phyloP scores from a whole-genome alignment of 2,329 filamentous ascomycete genomes.

The Coleophoma cylindrospora region DNA sequence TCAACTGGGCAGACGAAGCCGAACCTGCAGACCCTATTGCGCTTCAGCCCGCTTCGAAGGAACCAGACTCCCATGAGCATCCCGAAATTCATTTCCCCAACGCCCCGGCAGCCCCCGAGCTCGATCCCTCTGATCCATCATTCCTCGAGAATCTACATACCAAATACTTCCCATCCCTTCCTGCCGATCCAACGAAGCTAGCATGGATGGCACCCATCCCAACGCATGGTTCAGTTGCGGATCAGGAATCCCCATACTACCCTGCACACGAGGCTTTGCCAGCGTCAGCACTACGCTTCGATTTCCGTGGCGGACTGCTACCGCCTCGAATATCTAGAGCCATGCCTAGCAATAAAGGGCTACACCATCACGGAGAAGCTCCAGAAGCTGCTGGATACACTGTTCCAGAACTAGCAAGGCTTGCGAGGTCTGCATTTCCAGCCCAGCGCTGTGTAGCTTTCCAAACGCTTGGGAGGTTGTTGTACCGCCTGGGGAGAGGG shows the following conservation, averaged over 20 bases:
- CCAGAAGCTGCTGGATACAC: slow-evolving; percentile 95
- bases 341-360: slow-evolving; percentile 71
- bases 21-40: slow-evolving; percentile 37
- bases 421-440: slow-evolving; percentile 76
- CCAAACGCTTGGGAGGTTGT: slow-evolving; percentile 79
- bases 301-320: slow-evolving; percentile 76
- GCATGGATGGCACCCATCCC: slow-evolving; percentile 83
- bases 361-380: slow-evolving; percentile 91
- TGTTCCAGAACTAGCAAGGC: slow-evolving; percentile 74
- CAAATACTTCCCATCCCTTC: slow-evolving; percentile 89
- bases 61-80: slow-evolving; percentile 47
- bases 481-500: slow-evolving; percentile 76
- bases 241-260: slow-evolving; percentile 74
- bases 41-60: slow-evolving; percentile 22
- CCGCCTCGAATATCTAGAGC: slow-evolving; percentile 69
- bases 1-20: slow-evolving; percentile 29
- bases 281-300: slow-evolving; percentile 77
- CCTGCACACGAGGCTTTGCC: slow-evolving; percentile 68
- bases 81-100: slow-evolving; percentile 32
- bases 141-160: slow-evolving; percentile 81
- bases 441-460: slow-evolving; percentile 88
- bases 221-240: slow-evolving; percentile 57
- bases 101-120: slow-evolving; percentile 53
- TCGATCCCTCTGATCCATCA: slow-evolving; percentile 77
- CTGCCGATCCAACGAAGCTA: slow-evolving; percentile 78